Evolutionary conservation across 352 stramenopile genomes (phyloP), one percentile per base, ranked within the genome.

Genomic region (Globisporangium nunn): DNA sequence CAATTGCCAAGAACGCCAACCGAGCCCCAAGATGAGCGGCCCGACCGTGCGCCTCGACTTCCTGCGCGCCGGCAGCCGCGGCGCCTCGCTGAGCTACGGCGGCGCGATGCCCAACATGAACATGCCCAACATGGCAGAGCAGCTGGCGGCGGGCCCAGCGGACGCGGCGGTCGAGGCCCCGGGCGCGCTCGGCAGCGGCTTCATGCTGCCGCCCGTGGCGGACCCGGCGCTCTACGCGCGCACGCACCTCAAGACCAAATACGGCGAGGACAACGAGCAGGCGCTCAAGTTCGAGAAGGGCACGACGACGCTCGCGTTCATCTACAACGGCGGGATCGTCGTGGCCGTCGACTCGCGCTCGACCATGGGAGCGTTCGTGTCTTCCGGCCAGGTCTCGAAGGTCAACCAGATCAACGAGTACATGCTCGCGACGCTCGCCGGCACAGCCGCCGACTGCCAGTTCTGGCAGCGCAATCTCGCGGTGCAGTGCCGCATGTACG

Each of bases 401-500:
- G 86, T 99, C 17, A 99, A 99, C 78, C 91, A 98, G 75, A 99
- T 99, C 78, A 99, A 99, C 79, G 96, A 98, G 29, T 99, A 99
- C 70, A 95, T 99, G 44, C 78, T 99, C 1, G 97, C 96, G 44
- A 99, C 98, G 47, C 97, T 99, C 75, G 97, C 98, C 17, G 98
- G 98, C 28, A 96, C 96, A 55, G 98, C 98, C 33, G 97, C 96
- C 17, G 98, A 99, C 78, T 99, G 98, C 68, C 95, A 97, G 66
- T 99, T 98, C 71, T 99, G 97, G 97, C 96, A 99, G 70, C 87
- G 97, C 18, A 99, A 99, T 73, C 73, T 99, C 41, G 97, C 96
- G 12, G 97, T 96, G 52, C 88, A 96, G 69, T 94, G 88, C 66
- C 81, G 82, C 54, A 87, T 99, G 80, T 99, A 99, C 71, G 96